Evolutionary conservation across 768 basidiomycete species (phyloP).

Genomic region (Fistulinella prunicolor): DNA sequence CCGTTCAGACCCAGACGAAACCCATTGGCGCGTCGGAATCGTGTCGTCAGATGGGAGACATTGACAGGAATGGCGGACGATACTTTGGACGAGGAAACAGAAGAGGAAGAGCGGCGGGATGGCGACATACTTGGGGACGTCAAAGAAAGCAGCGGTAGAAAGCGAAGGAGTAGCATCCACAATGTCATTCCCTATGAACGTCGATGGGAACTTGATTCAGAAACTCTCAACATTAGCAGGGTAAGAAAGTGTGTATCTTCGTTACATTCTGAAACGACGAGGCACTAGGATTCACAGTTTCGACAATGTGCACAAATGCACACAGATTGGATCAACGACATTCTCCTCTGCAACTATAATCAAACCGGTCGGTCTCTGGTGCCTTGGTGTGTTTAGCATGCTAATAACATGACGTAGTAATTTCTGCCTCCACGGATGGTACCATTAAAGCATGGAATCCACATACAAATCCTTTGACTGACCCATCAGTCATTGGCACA

Average conservation of each 20-base stretch:
- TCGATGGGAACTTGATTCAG: constrained; percentile 75
- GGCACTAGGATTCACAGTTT: constrained; percentile 56
- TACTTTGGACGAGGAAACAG: constrained; percentile 58
- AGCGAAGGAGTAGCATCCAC: constrained; percentile 29
- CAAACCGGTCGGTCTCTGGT: constrained; percentile 62
- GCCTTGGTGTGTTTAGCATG: neutral
- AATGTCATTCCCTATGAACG: constrained; percentile 58
- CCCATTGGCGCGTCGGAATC: constrained; percentile 18
- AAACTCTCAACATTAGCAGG: constrained; percentile 44
- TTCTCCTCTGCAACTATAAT: constrained; percentile 86
- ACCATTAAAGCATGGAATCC: constrained; percentile 94
- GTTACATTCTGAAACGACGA: constrained; percentile 6
- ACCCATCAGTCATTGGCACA: constrained; percentile 66
- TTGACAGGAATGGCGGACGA: constrained; percentile 86
- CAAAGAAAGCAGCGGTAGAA: constrained; percentile 35
- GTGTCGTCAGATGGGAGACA: constrained; percentile 63
- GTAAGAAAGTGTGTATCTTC: constrained; percentile 36
- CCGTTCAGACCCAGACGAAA: constrained; percentile 49
- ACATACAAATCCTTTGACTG: constrained; percentile 55
- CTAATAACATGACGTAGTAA: constrained; percentile 44
- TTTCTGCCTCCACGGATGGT: constrained; percentile 95
- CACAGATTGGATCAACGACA: constrained; percentile 96
- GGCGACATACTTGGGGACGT: constrained; percentile 80
- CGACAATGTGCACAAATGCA: constrained; percentile 88
- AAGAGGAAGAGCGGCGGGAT: constrained; percentile 65